Evolutionary conservation across 352 stramenopile genomes (phyloP).

Genomic region (Peronospora farinosa): DNA sequence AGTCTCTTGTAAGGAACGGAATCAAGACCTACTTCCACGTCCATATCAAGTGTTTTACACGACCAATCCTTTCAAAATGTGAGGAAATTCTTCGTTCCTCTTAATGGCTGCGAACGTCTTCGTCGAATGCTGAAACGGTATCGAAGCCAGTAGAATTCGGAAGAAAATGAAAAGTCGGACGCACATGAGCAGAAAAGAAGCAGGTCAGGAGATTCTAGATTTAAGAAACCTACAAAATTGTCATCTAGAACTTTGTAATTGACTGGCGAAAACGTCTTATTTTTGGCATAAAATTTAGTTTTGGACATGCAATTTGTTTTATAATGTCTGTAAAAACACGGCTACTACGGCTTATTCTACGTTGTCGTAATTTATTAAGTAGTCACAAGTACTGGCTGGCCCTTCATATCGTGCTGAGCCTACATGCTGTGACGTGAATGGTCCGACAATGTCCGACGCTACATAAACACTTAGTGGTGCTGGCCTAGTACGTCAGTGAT

Average conservation of each 20-base stretch:
- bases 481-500: slow-evolving; percentile 3
- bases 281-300: not conserved
- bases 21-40: slow-evolving; percentile 8
- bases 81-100: not conserved
- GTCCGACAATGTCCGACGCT: slow-evolving; percentile 21
- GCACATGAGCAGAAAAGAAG: not conserved
- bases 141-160: not conserved
- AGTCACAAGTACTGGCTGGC: slow-evolving; percentile 50
- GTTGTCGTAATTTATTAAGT: slow-evolving; percentile 17
- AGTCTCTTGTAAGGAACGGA: slow-evolving; percentile 20
- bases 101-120: not conserved
- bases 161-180: slow-evolving; percentile 5
- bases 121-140: not conserved
- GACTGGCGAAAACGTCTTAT: no score
- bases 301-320: not conserved
- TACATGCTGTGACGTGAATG: slow-evolving; percentile 33
- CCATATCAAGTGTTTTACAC: not conserved
- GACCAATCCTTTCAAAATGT: not conserved
- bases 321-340: no score
- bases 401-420: slow-evolving; percentile 59
- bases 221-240: not conserved
- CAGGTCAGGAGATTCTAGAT: not conserved
- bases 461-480: slow-evolving; percentile 4
- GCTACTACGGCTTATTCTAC: not conserved
- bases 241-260: no score